These are phyloP conservation scores for Zygotorulaspora chibaensis DNA, from an alignment of 805 yeast genomes.

Conservation along the genomic window DNA sequence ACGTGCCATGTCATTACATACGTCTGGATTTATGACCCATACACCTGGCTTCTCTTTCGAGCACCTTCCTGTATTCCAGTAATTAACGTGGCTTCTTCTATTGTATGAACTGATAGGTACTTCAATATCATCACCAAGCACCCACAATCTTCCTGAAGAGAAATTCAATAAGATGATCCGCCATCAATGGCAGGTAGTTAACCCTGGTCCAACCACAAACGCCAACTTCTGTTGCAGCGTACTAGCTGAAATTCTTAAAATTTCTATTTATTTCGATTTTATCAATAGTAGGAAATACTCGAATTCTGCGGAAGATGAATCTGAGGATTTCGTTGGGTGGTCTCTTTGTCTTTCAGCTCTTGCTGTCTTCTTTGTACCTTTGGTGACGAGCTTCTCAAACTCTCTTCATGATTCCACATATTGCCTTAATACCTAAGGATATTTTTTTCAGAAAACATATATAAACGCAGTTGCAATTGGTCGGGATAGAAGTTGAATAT, in stretches of 20 bases:
- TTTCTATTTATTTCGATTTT: neutral
- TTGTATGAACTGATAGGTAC: neutral
- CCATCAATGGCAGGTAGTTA: neutral
- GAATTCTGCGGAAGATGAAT: neutral
- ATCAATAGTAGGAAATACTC: neutral
- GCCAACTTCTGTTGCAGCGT: neutral
- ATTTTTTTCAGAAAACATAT: neutral
- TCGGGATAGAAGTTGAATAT: neutral
- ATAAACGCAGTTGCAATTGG: neutral
- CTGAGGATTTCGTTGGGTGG: neutral
- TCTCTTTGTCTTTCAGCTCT: neutral
- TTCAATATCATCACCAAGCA: neutral
- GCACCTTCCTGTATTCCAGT: constrained; percentile 10
- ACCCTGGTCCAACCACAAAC: neutral
- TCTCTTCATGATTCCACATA: constrained; percentile 1
- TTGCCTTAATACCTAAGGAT: neutral
- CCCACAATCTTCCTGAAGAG: neutral
- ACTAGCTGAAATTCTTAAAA: neutral
- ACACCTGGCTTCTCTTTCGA: neutral
- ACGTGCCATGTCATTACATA: too few species aligned
- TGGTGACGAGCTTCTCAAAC: constrained; percentile 1
- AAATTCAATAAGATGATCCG: neutral
- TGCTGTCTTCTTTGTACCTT: neutral
- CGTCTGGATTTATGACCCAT: neutral
- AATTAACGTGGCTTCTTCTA: neutral